phyloP scores from a whole-genome alignment of 176 grass and related monocot species.

The Panicum miliaceum region DNA sequence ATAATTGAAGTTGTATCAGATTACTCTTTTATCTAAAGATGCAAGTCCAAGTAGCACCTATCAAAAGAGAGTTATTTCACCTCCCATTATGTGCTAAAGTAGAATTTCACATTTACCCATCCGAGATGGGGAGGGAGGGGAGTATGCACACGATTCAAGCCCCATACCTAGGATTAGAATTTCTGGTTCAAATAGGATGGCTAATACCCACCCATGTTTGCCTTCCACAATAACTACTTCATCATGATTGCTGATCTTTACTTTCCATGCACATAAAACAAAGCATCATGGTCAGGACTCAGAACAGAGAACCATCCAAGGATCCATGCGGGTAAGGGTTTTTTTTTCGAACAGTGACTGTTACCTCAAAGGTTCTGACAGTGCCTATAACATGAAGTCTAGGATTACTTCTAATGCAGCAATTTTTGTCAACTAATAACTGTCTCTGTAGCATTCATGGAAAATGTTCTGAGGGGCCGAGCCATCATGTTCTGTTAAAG shows the following conservation, averaged over 20 bases:
- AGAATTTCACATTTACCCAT: neutral
- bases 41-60: neutral
- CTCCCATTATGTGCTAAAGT: neutral
- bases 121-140: neutral
- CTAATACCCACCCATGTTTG: neutral
- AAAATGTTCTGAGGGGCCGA: too few relatives aligned
- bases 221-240: neutral
- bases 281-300: neutral
- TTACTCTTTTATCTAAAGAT: constrained; percentile 10
- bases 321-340: neutral
- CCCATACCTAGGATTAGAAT: neutral
- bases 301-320: neutral
- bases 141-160: neutral
- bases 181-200: neutral
- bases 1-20: constrained; percentile 23
- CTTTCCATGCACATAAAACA: neutral
- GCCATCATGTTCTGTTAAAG: too few relatives aligned
- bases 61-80: neutral
- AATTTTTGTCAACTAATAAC: too few relatives aligned
- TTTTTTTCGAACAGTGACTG: neutral
- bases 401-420: too few relatives aligned
- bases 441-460: too few relatives aligned
- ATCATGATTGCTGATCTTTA: neutral
- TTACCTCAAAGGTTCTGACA: neutral
- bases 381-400: neutral